phyloP scores from a whole-genome alignment of 1,284 basidiomycete genomes.

The Trichosporon inkin region DNA sequence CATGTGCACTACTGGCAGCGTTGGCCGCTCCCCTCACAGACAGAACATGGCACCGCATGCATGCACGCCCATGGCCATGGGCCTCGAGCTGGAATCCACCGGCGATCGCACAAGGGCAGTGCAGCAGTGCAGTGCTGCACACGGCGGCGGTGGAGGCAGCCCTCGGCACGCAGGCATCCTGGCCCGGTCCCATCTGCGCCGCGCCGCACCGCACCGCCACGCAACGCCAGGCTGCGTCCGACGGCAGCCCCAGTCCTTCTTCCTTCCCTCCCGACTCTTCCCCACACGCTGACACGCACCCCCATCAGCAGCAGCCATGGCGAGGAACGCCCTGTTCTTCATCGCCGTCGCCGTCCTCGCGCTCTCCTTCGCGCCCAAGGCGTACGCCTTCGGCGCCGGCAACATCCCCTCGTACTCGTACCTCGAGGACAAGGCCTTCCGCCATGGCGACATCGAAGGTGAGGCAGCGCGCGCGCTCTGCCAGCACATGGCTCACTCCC shows the following conservation, averaged over 20 bases:
- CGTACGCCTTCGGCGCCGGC: slow-evolving; percentile 47
- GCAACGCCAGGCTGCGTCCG: background rate
- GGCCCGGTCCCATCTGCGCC: background rate
- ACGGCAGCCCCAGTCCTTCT: background rate
- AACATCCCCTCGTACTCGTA: slow-evolving; percentile 50
- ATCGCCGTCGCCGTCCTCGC: slow-evolving; percentile 39
- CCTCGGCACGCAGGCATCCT: too few species aligned
- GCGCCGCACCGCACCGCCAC: background rate
- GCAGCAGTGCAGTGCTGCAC: too few species aligned
- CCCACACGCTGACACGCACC: background rate
- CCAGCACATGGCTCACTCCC: too few species aligned
- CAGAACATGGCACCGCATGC: too few species aligned
- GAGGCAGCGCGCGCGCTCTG: too few species aligned
- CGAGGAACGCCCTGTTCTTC: slow-evolving; percentile 33
- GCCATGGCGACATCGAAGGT: slow-evolving; percentile 75
- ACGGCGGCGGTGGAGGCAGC: too few species aligned
- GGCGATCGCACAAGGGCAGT: too few species aligned
- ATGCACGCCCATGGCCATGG: too few species aligned
- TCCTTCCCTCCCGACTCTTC: background rate
- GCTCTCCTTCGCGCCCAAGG: slow-evolving; percentile 43
- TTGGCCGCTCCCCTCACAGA: too few species aligned
- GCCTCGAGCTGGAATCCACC: too few species aligned
- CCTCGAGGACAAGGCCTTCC: slow-evolving; percentile 63
- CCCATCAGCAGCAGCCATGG: slow-evolving; percentile 24
- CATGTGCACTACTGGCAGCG: too few species aligned